phyloP scores from a whole-genome alignment of 768 basidiomycete genomes.

The Tricholoma matsutake region DNA sequence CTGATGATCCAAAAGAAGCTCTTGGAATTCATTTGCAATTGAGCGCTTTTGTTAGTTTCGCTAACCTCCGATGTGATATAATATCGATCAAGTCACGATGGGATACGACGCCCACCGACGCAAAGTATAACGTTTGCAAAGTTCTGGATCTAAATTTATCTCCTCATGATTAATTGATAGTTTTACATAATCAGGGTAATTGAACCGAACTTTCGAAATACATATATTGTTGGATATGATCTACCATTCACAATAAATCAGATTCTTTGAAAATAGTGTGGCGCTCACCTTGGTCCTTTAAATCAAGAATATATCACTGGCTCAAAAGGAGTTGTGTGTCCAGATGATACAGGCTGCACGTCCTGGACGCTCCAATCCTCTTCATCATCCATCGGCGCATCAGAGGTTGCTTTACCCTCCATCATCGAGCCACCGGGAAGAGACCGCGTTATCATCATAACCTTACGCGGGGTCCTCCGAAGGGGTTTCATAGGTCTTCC shows the following conservation, averaged over 20 bases:
- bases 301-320: slow-evolving; percentile 8
- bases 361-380: slow-evolving; percentile 39
- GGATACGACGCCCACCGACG: not conserved
- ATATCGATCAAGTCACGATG: not conserved
- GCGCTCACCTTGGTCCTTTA: not conserved
- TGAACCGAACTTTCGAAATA: not conserved
- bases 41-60: not conserved
- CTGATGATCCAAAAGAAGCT: not conserved
- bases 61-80: not conserved
- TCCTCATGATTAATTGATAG: not conserved
- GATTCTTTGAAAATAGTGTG: not conserved
- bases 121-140: slow-evolving; percentile 3
- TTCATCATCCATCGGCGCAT: slow-evolving; percentile 27
- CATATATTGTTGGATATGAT: not conserved
- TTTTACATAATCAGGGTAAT: not conserved
- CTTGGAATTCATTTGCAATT: slow-evolving; percentile 1
- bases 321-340: slow-evolving; percentile 4
- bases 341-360: not conserved
- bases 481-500: slow-evolving; percentile 40
- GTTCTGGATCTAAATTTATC: slow-evolving; percentile 6
- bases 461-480: slow-evolving; percentile 28
- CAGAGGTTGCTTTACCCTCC: not conserved
- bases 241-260: not conserved
- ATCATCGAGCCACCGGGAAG: slow-evolving; percentile 29
- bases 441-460: slow-evolving; percentile 34